Evolutionary conservation across 2,329 filamentous ascomycete genomes (phyloP).

Genomic region (Hypoxylon sp.): DNA sequence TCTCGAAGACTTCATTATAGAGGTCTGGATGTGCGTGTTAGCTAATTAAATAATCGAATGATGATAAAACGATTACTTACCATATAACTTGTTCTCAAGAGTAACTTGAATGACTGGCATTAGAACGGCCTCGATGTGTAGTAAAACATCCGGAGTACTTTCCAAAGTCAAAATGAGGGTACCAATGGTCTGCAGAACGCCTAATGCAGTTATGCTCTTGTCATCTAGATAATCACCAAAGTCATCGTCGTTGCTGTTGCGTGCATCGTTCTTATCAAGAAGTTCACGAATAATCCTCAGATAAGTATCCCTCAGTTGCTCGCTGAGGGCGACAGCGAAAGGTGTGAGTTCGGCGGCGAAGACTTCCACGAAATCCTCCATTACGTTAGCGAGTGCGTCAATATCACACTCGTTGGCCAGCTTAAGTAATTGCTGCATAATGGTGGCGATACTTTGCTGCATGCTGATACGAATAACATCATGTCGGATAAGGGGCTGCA

Average conservation of each 20-base stretch:
- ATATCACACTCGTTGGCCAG: slow-evolving; percentile 98
- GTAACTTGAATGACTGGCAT: slow-evolving; percentile 98
- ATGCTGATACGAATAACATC: slow-evolving; percentile 94
- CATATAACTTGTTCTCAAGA: slow-evolving; percentile 96
- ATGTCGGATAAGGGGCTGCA: slow-evolving; percentile 96
- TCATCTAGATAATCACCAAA: slow-evolving; percentile 96
- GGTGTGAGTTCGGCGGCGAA: slow-evolving; percentile 97
- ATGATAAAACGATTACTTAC: slow-evolving; percentile 60
- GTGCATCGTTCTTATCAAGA: slow-evolving; percentile 86
- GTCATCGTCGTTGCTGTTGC: slow-evolving; percentile 79
- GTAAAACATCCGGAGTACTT: slow-evolving; percentile 94
- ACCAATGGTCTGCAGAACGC: slow-evolving; percentile 96
- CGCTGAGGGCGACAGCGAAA: slow-evolving; percentile 94
- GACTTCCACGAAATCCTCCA: slow-evolving; percentile 99
- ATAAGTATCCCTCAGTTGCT: slow-evolving; percentile 96
- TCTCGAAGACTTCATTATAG: slow-evolving; percentile 99
- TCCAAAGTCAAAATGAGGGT: slow-evolving; percentile 97
- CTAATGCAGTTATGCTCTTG: slow-evolving; percentile 97
- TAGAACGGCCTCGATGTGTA: slow-evolving; percentile 93
- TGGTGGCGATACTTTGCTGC: slow-evolving; percentile 98
- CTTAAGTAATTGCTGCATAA: slow-evolving; percentile 99
- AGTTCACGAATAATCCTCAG: slow-evolving; percentile 93
- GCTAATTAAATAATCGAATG: slow-evolving; percentile 42
- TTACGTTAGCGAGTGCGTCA: slow-evolving; percentile 96
- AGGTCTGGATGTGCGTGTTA: slow-evolving; percentile 70